Evolutionary conservation across 2,329 filamentous ascomycete genomes (phyloP).

Genomic region (Tolypocladium sp.): DNA sequence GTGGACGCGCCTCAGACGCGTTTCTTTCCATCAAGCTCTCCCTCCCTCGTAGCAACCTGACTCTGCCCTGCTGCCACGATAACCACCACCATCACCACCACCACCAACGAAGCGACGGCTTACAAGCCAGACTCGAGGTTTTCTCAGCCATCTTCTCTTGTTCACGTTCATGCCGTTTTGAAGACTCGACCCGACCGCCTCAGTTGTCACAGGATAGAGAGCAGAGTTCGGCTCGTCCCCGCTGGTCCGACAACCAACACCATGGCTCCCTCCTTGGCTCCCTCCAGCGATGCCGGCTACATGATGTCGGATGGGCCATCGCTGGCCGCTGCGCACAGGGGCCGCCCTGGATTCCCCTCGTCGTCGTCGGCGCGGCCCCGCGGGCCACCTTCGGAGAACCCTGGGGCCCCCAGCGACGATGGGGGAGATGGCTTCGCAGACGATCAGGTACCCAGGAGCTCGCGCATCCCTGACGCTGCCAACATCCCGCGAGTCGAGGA

Average conservation of each 20-base stretch:
- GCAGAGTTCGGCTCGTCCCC: not conserved
- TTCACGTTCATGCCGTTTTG: not conserved
- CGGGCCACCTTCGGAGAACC: constrained; percentile 53
- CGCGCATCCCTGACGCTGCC: constrained; percentile 35
- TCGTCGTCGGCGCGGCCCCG: constrained; percentile 45
- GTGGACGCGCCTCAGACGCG: constrained; percentile 17
- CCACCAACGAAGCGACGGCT: not conserved
- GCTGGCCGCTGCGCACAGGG: constrained; percentile 31
- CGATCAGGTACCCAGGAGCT: constrained; percentile 48
- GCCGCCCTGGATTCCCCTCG: constrained; percentile 33
- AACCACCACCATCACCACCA: not conserved
- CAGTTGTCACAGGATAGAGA: not conserved
- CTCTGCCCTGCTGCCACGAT: not conserved
- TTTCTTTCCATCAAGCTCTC: constrained; percentile 1
- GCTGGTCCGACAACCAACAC: not conserved
- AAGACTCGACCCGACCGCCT: not conserved
- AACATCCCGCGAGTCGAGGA: constrained; percentile 67
- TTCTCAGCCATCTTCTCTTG: not conserved
- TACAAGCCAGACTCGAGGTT: not conserved
- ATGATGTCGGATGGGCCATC: constrained; percentile 48
- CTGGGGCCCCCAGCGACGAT: constrained; percentile 52
- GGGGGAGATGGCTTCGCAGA: constrained; percentile 55
- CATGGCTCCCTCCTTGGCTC: constrained; percentile 29
- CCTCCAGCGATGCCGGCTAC: constrained; percentile 46
- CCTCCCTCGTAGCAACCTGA: not conserved